A percentile compares a stretch with the other conserved stretches of the same genome.
These are phyloP conservation scores for Eucalyptus pauciflora DNA, from an alignment of 345 rosid genomes.

Conservation along the genomic window DNA sequence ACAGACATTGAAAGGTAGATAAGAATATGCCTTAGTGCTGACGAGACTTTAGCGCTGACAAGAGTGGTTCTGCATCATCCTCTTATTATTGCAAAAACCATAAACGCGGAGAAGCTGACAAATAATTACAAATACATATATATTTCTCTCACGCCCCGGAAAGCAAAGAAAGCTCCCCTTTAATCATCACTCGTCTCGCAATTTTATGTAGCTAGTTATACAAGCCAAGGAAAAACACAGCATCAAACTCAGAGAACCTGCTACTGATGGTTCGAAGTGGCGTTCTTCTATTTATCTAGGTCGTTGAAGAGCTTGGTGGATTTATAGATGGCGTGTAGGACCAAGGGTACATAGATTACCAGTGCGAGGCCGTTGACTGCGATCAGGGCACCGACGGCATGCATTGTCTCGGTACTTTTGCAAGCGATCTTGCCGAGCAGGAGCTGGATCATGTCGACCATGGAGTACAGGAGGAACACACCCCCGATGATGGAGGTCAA, in stretches of 20 bases:
- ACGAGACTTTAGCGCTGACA: not conserved
- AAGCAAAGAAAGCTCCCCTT: not conserved
- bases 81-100: not conserved
- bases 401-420: not conserved
- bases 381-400: not conserved
- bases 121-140: not conserved
- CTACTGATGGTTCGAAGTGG: too few relatives aligned
- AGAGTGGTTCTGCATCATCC: not conserved
- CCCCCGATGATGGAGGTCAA: slow-evolving; percentile 8
- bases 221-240: not conserved
- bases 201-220: not conserved
- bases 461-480: slow-evolving; percentile 9
- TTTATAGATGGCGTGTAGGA: not conserved
- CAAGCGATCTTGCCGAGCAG: slow-evolving; percentile 20
- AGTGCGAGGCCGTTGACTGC: slow-evolving; percentile 7
- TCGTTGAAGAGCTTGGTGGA: not conserved
- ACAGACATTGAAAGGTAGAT: not conserved
- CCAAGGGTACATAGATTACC: not conserved
- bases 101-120: not conserved
- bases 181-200: not conserved
- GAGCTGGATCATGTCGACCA: slow-evolving; percentile 21
- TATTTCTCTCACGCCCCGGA: not conserved
- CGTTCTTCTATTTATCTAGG: not conserved
- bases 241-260: not conserved
- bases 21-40: not conserved